These are phyloP conservation scores for Cornus kousa DNA, from an alignment of 148 eudicot genomes.

Conservation along the genomic window DNA sequence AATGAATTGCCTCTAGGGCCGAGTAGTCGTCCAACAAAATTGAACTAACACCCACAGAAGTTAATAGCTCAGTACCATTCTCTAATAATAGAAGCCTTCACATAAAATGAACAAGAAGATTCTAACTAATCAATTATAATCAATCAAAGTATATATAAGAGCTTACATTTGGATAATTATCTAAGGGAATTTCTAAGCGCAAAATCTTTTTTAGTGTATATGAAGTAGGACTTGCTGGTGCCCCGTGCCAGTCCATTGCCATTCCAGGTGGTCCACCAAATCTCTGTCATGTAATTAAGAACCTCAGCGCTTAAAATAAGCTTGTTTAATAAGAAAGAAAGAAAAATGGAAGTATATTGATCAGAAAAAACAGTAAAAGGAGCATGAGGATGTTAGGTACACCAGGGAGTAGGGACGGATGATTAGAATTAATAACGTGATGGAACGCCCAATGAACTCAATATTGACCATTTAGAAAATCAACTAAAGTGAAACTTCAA, in stretches of 20 bases:
- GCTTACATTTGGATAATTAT: slow-evolving; percentile 83
- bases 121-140: background rate
- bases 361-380: background rate
- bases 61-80: slow-evolving; percentile 12
- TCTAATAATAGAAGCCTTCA: background rate
- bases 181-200: slow-evolving; percentile 95
- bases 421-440: background rate
- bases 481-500: background rate
- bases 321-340: background rate
- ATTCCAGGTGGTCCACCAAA: slow-evolving; percentile 81
- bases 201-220: slow-evolving; percentile 76
- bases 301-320: no score
- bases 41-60: slow-evolving; percentile 57
- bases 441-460: background rate
- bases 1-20: slow-evolving; percentile 98
- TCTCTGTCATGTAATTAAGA: slow-evolving; percentile 46
- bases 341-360: background rate
- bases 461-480: background rate
- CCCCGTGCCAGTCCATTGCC: slow-evolving; percentile 99
- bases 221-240: slow-evolving; percentile 94
- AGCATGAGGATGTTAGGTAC: background rate
- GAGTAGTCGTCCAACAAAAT: slow-evolving; percentile 95
- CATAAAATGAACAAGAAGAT: background rate
- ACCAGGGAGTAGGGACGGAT: background rate
- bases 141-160: background rate